These are phyloP conservation scores for Curvularia sp. DNA, from an alignment of 2,329 filamentous ascomycete genomes.

Conservation along the genomic window DNA sequence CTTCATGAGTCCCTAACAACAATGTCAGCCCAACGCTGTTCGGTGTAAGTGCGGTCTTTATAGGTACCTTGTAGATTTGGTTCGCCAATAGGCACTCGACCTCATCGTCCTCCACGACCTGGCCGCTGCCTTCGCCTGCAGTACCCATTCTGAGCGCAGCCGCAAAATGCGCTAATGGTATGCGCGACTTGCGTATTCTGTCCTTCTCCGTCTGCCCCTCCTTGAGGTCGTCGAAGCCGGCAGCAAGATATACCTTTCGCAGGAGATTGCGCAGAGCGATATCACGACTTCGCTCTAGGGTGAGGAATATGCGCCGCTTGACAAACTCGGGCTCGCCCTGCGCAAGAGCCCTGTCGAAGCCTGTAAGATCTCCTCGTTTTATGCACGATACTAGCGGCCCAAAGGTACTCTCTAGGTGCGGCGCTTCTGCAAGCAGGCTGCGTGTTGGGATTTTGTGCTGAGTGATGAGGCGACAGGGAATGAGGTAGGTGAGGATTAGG, in stretches of 20 bases:
- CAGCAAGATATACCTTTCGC: constrained; percentile 86
- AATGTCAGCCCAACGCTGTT: constrained; percentile 26
- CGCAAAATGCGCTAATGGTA: constrained; percentile 83
- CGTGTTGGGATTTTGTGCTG: constrained; percentile 81
- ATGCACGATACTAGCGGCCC: constrained; percentile 80
- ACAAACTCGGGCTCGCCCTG: constrained; percentile 92
- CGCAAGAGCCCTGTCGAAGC: constrained; percentile 82
- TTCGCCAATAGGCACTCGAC: constrained; percentile 95
- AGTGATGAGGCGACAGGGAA: constrained; percentile 90
- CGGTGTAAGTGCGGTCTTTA: not conserved
- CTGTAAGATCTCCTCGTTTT: constrained; percentile 78
- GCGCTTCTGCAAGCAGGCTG: constrained; percentile 75
- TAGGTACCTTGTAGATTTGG: constrained; percentile 93
- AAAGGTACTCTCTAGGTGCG: constrained; percentile 78
- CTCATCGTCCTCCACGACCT: constrained; percentile 82
- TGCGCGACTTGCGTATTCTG: constrained; percentile 72
- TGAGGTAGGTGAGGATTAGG: constrained; percentile 91
- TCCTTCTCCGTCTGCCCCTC: constrained; percentile 69
- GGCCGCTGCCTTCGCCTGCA: constrained; percentile 58
- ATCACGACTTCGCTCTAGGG: constrained; percentile 88
- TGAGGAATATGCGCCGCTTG: constrained; percentile 90
- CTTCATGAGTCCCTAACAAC: constrained; percentile 83
- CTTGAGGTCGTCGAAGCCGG: constrained; percentile 77
- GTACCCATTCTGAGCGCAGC: constrained; percentile 81
- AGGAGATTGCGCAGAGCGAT: constrained; percentile 91